Base-by-base conservation (phyloP, 495 filamentous ascomycete species). In the Lindgomyces ingoldianus region DNA sequence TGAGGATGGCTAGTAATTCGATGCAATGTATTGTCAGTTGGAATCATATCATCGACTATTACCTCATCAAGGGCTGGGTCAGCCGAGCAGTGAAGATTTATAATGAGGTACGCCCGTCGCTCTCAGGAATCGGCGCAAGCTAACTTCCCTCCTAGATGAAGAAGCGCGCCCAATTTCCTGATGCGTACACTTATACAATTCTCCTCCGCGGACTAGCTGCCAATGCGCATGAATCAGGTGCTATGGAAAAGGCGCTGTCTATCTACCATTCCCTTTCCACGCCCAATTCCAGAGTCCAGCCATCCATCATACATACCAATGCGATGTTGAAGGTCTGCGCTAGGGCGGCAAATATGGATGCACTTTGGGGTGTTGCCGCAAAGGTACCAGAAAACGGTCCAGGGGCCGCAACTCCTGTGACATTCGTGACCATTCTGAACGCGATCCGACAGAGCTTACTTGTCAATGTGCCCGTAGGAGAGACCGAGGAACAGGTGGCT, bases 21-120 rank as follows among this genome's bases (percentile, higher is more conserved):
- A 77, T 81, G 56, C 79, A 84, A 45, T 86, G 85, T 58, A 75
- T 81, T 10, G 90, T 92, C 52, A 87, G 87, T 51, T 98, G 93
- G 93, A 97, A 97, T 77, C 83, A 89, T 74, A 69, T 96, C 27
- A 84, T 97, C 50, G 83, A 89, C 42, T 86, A 89, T 71, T 80
- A 84, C 55, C 76, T 96, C 77, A 77, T 81, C 14, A 75, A 82
- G 22, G 78, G 81, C 8, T 78, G 77, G 19, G 75, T 91, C 21
- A 76, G 83, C 62, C 77, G 74, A 19, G 91, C 90, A 16, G 71
- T 92, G 45, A 90, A 88, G 74, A 80, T 89, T 1, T 97, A 85
- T 76, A 96, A 97, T 74, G 91, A 96, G 76, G 89, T 90, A 65
- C 57, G 81, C 73, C 12, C 21, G 41, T 30, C n/a, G 0, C 27